A percentile compares a stretch with the other conserved stretches of the same genome.
These are phyloP conservation scores for Vinca major DNA, from an alignment of 305 asterid species.

Conservation along the genomic window DNA sequence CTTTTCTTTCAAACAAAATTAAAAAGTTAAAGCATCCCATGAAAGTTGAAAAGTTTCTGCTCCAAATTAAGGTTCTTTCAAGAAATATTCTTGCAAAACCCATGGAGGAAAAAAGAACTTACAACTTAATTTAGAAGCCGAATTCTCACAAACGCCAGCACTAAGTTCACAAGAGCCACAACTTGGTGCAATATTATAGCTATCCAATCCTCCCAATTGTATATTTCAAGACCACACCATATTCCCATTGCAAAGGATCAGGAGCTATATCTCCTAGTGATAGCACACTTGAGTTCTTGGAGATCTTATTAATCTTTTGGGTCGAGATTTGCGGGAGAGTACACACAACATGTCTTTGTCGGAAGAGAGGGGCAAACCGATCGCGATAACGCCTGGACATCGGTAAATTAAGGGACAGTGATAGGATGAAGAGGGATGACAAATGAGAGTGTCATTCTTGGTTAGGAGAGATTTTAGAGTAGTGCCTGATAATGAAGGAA, in stretches of 20 bases:
- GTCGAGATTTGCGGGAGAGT: constrained; percentile 9
- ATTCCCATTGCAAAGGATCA: constrained; percentile 10
- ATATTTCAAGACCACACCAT: constrained; percentile 12
- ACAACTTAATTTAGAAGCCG: too few species aligned
- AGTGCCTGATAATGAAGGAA: too few species aligned
- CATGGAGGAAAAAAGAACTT: too few species aligned
- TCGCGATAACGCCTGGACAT: too few species aligned
- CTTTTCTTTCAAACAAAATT: too few species aligned
- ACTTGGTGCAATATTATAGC: constrained; percentile 3
- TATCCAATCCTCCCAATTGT: constrained; percentile 10
- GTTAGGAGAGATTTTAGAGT: too few species aligned
- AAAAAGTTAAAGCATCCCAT: neutral
- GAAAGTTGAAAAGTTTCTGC: neutral
- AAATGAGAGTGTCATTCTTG: too few species aligned
- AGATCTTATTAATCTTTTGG: neutral
- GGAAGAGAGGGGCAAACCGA: too few species aligned
- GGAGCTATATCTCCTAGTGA: constrained; percentile 5
- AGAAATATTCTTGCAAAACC: too few species aligned
- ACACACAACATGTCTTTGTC: too few species aligned
- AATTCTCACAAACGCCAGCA: constrained; percentile 13
- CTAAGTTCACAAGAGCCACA: constrained; percentile 13
- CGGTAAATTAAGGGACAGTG: too few species aligned
- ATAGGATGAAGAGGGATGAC: too few species aligned
- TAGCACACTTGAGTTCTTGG: constrained; percentile 9
- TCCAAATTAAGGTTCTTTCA: neutral